Evolutionary conservation across 768 basidiomycete genomes (phyloP), one percentile per base, ranked within the genome.

Genomic region (Baorangia bicolor): DNA sequence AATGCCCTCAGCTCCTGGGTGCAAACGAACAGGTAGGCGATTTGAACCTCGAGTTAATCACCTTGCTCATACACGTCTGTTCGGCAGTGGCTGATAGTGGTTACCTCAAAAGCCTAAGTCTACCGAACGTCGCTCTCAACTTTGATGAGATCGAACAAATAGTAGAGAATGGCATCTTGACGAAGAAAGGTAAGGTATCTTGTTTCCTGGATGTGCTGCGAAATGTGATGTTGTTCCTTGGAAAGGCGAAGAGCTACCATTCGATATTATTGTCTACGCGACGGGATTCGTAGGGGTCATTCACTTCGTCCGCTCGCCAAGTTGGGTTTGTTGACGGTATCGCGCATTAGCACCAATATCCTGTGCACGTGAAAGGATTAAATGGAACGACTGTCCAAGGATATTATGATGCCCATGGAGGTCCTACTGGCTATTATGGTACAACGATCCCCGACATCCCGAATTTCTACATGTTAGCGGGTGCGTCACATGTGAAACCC

Each of bases 1-100:
- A 25, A 44, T 5, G 7, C 27, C 18, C 11, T 40, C 7, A 84
- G 84, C 80, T 34, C 78, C 81, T 30, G 85, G 85, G 21, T 87
- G 85, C 65, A 86, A 85, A 67, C 77, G 87, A 37, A 77, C 51
- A 20, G 64, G 66, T 67, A 42, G 6, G 47, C n/a, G 3, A 35
- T 10, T 33, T 23, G n/a, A 11, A 23, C 45, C 9, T 37, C 46
- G 47, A 18, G 7, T 27, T 16, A 23, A 23, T 33, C n/a, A 20
- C 16, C 5, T 2, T 30, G 14, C 25, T 56, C 5, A 58, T 16
- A 13, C 21, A 20, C n/a, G 2, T 34, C 40, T 25, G 4, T 49
- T 21, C 6, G 42, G 35, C 46, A 69, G 67, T 68, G 46, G 68
- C 69, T 14, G 59, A 68, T 51, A 68, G 59, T n/a, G 69, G 69